Conservation (phyloP, 2,329 filamentous ascomycete genomes). For the Aspergillus clavatus region DNA sequence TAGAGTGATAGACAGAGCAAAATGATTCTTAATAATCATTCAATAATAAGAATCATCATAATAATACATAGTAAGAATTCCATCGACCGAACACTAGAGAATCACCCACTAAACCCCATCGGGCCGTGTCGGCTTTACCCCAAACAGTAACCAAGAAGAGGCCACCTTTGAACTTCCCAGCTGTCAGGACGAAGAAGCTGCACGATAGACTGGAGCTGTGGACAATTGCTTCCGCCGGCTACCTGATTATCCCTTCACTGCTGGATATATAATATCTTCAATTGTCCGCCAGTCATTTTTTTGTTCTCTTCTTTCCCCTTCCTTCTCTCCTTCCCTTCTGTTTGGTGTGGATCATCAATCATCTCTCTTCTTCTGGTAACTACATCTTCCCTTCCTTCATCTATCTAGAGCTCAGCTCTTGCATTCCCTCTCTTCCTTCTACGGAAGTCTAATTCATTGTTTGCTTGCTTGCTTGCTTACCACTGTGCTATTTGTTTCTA, state of each 20-base stretch:
- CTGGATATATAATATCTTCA: too few species aligned
- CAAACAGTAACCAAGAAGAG: conserved; percentile 31
- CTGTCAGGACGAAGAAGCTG: too few species aligned
- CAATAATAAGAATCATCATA: too few species aligned
- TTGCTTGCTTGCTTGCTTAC: conserved; percentile 16
- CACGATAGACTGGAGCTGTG: background rate
- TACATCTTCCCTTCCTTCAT: conserved; percentile 7
- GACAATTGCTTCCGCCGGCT: too few species aligned
- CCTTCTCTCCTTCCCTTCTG: conserved; percentile 11
- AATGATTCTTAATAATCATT: too few species aligned
- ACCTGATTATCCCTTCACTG: too few species aligned
- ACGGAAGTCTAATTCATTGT: conserved; percentile 19
- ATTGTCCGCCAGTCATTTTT: conserved; percentile 19
- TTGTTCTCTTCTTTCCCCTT: conserved; percentile 16
- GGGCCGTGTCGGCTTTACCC: conserved; percentile 10
- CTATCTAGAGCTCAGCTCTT: conserved; percentile 1
- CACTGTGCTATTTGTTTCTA: conserved; percentile 8
- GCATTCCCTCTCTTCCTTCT: conserved; percentile 8
- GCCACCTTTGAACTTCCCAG: conserved; percentile 40
- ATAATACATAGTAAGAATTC: background rate
- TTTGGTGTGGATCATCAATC: conserved; percentile 5
- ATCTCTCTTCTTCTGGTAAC: conserved; percentile 5
- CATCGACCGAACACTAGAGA: conserved; percentile 15
- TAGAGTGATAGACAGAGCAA: too few species aligned
- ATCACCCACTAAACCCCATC: conserved; percentile 15